Evolutionary conservation across 495 filamentous ascomycete genomes (phyloP).

Genomic region (Astrothelium macrocarpum): DNA sequence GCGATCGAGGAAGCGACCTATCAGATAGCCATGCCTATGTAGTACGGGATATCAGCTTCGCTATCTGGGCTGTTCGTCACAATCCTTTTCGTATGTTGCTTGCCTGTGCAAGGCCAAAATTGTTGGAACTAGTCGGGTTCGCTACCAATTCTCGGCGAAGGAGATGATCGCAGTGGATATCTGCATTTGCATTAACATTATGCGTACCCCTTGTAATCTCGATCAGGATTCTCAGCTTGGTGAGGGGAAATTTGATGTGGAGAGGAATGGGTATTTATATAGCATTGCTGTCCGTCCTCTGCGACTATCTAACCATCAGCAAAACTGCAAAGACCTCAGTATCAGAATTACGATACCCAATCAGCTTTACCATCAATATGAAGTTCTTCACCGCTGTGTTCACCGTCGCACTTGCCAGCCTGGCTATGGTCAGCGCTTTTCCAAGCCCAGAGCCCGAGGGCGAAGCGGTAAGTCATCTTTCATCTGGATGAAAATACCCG

Average conservation of each 20-base stretch:
- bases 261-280: background rate
- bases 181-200: background rate
- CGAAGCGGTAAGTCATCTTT: background rate
- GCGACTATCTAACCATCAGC: background rate
- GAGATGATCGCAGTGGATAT: background rate
- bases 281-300: background rate
- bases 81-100: background rate
- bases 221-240: background rate
- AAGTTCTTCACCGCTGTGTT: background rate
- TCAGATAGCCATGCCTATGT: background rate
- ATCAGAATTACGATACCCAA: background rate
- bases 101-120: background rate
- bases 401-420: background rate
- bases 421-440: background rate
- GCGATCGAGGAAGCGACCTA: background rate
- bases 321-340: background rate
- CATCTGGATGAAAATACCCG: background rate
- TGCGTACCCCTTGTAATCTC: background rate
- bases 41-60: background rate
- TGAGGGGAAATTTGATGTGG: background rate
- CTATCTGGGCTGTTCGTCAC: background rate
- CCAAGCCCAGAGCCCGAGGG: background rate
- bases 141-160: background rate
- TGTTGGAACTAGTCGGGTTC: background rate
- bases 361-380: background rate